Percentiles rank a stretch among this genome's conserved stretches.
These are phyloP conservation scores for Elaeis oleifera DNA, from an alignment of 202 grass and related monocot species.

Conservation along the genomic window DNA sequence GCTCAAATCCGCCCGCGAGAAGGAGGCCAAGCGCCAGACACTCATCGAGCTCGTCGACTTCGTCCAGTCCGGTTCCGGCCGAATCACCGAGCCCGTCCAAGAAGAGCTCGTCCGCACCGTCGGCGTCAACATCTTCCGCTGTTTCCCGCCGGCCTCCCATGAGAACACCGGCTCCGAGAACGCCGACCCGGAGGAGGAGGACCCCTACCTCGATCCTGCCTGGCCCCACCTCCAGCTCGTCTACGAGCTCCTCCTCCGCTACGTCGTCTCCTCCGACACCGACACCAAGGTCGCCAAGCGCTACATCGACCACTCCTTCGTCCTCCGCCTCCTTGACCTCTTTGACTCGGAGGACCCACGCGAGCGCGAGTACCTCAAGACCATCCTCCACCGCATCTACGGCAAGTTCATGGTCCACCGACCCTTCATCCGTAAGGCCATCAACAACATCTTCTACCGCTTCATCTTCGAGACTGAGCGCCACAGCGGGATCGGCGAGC, in stretches of 20 bases:
- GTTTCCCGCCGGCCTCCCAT: slow-evolving; percentile 11
- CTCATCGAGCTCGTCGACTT: slow-evolving; percentile 83
- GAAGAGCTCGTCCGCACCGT: slow-evolving; percentile 19
- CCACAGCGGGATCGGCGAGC: slow-evolving; percentile 16
- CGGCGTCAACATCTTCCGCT: slow-evolving; percentile 14
- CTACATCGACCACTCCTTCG: slow-evolving; percentile 12
- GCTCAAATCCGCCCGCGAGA: slow-evolving; percentile 62
- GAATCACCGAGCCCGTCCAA: slow-evolving; percentile 14
- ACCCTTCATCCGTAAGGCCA: slow-evolving; percentile 21
- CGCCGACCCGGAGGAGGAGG: slow-evolving; percentile 17
- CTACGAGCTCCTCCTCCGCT: slow-evolving; percentile 23
- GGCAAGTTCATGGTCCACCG: slow-evolving; percentile 19
- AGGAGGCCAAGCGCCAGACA: slow-evolving; percentile 82
- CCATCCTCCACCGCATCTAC: slow-evolving; percentile 23
- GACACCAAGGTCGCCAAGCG: slow-evolving; percentile 19
- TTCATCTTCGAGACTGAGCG: slow-evolving; percentile 18
- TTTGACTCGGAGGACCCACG: slow-evolving; percentile 20
- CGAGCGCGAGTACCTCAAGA: slow-evolving; percentile 23
- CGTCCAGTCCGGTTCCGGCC: slow-evolving; percentile 44
- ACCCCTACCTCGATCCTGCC: slow-evolving; percentile 9
- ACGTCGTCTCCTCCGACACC: slow-evolving; percentile 17
- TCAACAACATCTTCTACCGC: slow-evolving; percentile 17
- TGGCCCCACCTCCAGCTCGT: slow-evolving; percentile 22
- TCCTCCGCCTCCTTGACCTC: slow-evolving; percentile 15
- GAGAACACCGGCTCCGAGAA: slow-evolving; percentile 11